phyloP scores from a whole-genome alignment of 2,329 filamentous ascomycete species.

The Gnomoniopsis sp. region DNA sequence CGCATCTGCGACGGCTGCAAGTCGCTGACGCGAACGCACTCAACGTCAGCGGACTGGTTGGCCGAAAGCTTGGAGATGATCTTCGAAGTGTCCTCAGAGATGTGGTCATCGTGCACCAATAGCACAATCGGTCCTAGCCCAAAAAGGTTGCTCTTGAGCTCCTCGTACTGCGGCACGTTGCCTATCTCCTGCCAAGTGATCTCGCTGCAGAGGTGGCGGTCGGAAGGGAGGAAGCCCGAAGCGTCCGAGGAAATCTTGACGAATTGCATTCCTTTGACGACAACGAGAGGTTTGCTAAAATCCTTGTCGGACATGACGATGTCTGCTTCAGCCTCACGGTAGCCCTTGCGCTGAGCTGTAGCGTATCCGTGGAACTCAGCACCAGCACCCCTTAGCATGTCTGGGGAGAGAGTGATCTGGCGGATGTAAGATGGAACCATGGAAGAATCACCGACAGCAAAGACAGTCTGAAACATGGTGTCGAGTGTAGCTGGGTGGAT shows the following conservation, averaged over 20 bases:
- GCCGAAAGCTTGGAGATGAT: constrained; percentile 13
- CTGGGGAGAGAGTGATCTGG: constrained; percentile 43
- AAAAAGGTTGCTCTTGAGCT: constrained; percentile 21
- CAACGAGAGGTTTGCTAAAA: constrained; percentile 33
- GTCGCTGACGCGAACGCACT: constrained; percentile 30
- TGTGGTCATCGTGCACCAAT: constrained; percentile 19
- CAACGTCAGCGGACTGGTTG: constrained; percentile 22
- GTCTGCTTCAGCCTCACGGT: constrained; percentile 37
- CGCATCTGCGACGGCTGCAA: constrained; percentile 29
- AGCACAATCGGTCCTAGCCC: constrained; percentile 28
- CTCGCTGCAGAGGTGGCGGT: constrained; percentile 46
- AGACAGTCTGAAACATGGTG: constrained; percentile 50
- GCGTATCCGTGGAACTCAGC: constrained; percentile 40
- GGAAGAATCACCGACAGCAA: constrained; percentile 40
- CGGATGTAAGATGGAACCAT: constrained; percentile 49
- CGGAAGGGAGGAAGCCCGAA: constrained; percentile 42
- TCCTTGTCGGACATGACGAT: constrained; percentile 39
- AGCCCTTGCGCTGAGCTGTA: constrained; percentile 31
- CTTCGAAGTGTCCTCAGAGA: not conserved
- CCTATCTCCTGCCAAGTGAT: constrained; percentile 40
- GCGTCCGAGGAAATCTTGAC: constrained; percentile 31
- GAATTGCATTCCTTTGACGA: constrained; percentile 43
- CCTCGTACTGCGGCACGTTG: constrained; percentile 24
- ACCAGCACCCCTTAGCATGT: constrained; percentile 30
- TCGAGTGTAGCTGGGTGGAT: constrained; percentile 59